Conservation (phyloP, 371 early-diverging fungal species). For the Zopfochytrium polystomum region DNA sequence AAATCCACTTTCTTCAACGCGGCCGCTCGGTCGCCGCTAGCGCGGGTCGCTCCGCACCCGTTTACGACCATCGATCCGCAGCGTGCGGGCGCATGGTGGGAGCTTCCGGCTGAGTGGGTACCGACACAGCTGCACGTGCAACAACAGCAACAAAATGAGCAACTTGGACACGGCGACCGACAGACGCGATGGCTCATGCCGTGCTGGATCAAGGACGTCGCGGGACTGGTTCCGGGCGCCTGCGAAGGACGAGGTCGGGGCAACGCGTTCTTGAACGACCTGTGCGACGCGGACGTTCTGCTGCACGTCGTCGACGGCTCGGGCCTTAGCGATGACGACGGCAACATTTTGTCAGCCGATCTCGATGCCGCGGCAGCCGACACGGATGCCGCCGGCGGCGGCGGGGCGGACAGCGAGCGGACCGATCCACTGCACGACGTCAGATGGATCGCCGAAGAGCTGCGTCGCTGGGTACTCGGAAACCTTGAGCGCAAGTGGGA, state of each 20-base stretch:
- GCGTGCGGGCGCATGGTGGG: slow-evolving; percentile 64
- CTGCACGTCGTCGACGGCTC: slow-evolving; percentile 80
- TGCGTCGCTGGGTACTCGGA: slow-evolving; percentile 65
- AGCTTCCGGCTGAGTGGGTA: slow-evolving; percentile 51
- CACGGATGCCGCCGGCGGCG: slow-evolving; percentile 42
- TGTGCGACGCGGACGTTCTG: slow-evolving; percentile 69
- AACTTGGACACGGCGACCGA: too few species aligned
- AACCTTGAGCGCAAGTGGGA: slow-evolving; percentile 67
- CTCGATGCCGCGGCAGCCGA: slow-evolving; percentile 4
- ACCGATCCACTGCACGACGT: slow-evolving; percentile 72
- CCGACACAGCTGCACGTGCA: slow-evolving; percentile 1
- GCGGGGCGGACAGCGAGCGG: too few species aligned
- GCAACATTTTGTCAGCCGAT: slow-evolving; percentile 41
- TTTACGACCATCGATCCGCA: slow-evolving; percentile 83
- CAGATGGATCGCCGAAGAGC: slow-evolving; percentile 69
- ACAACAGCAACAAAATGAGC: slow-evolving; percentile 22
- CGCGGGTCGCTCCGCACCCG: slow-evolving; percentile 45
- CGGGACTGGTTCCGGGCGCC: slow-evolving; percentile 79
- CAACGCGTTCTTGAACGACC: slow-evolving; percentile 75
- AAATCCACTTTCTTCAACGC: slow-evolving; percentile 43
- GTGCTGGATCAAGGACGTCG: slow-evolving; percentile 70
- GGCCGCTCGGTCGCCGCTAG: slow-evolving; percentile 37
- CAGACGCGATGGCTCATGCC: slow-evolving; percentile 61
- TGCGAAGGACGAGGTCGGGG: slow-evolving; percentile 68
- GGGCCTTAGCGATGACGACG: slow-evolving; percentile 70